Base-by-base conservation (phyloP, 345 rosid genomes). In the Excoecaria agallocha region DNA sequence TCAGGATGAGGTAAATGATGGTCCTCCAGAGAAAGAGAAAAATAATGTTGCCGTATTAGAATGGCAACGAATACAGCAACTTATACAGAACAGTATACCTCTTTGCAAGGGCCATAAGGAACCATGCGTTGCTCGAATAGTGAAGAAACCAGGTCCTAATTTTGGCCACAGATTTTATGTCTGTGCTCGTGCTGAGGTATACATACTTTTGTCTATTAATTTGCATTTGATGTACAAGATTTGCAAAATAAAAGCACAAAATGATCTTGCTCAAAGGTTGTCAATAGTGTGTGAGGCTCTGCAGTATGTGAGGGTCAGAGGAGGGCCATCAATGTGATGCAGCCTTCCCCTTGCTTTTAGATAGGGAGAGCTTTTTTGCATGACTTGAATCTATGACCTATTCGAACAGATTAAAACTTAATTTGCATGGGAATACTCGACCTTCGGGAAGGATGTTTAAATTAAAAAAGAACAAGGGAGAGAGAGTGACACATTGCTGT, bases 181-280 rank as follows among this genome's bases (percentile, higher is more conserved):
- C 49, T 91, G 98, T 59, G 84, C 97, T 73, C 88, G 97, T 68
- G 97, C 97, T 62, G 98, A 94, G 97, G 98, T 94, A 85, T 39
- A 15, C 39, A 1, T 15, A 35, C 52, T 57, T 22, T 57, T 20
- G 10, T 1, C 6, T 30, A 6, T 8, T n/a, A 6, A 1, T 4
- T n/a, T 57, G 30, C 61, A 57, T 57, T 5, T 8, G 5, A n/a
- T n/a, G n/a, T n/a, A n/a, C n/a, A n/a, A n/a, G n/a, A 57, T 57
- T 17, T 3, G 61, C 30, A n/a, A 8, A n/a, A 57, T 22, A 22
- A 57, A 7, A n/a, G 11, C 35, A 7, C 10, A 57, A 22, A 20
- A 3, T 20, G 58, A 43, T 43, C 48, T 43, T 43, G 48, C 10
- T 6, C 10, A 43, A 43, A 43, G 48, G 48, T 8, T 43, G 9